A percentile compares a stretch with the other conserved stretches of the same genome.
Conservation (phyloP, 2,329 filamentous ascomycete species). For the Exophiala bonariae region DNA sequence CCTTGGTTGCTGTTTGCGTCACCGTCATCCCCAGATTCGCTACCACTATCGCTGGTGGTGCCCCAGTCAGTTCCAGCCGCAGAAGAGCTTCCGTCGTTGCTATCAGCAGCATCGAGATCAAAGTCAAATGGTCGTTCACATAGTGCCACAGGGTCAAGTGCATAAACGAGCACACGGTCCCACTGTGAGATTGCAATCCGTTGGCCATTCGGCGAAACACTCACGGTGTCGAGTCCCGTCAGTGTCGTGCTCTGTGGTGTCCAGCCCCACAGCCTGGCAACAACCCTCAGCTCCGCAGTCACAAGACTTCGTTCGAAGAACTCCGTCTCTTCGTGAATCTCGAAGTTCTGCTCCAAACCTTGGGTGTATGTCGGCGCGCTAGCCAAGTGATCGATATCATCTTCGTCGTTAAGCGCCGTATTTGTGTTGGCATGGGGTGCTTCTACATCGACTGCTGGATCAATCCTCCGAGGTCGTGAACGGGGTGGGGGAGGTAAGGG, state of each 20-base stretch:
- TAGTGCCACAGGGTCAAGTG: conserved; percentile 38
- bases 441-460: neutral
- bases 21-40: neutral
- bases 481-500: conserved; percentile 6
- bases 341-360: no score
- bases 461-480: neutral
- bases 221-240: conserved; percentile 37
- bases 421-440: neutral
- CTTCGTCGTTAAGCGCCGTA: neutral
- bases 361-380: neutral
- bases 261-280: conserved; percentile 21
- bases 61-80: neutral
- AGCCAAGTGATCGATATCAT: neutral
- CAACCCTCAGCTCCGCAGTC: conserved; percentile 28
- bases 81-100: conserved; percentile 11
- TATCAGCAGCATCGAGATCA: conserved; percentile 18
- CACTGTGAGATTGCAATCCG: conserved; percentile 44
- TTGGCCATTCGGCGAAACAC: conserved; percentile 34
- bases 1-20: neutral
- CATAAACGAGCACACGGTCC: conserved; percentile 43
- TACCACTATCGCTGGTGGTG: neutral
- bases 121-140: conserved; percentile 25
- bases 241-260: conserved; percentile 35
- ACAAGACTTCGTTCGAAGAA: neutral
- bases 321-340: neutral